Base-by-base conservation (phyloP, 2,329 filamentous ascomycete genomes). In the Epichloe sibirici region DNA sequence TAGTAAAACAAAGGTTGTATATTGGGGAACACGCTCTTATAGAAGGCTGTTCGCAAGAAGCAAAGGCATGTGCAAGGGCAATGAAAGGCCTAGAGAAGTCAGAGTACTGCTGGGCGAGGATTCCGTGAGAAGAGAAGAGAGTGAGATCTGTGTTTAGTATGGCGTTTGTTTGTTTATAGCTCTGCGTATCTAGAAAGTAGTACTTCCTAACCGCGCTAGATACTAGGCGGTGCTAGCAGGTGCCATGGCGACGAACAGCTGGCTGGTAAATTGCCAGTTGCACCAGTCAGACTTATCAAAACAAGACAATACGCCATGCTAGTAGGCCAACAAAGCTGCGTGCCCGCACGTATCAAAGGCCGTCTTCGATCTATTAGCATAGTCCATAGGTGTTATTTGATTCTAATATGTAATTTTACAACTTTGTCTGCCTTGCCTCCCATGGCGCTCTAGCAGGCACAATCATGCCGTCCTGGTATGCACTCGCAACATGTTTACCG, bases 401-500 rank as follows among this genome's bases (percentile, higher is more conserved):
- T 9, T n/a, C 31, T 17, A n/a, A n/a, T 3, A 17, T 8, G 13
- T 21, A 7, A 15, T 25, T 28, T 62, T 45, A 66, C 17, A 68
- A 45, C 56, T 62, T 67, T 17, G 52, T 23, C 11, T 50, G 31
- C 57, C 42, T 56, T 56, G 31, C 53, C 57, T 6, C 57, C 53
- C 49, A 54, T 59, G 43, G 43, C 54, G 58, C 61, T 38, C 56
- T 52, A 6, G 35, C 39, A 5, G 66, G 69, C 35, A 64, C 52
- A 25, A 71, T 55, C 9, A 77, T 68, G 3, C 76, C 76, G 55
- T 80, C 77, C 56, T 80, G 77, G 53, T 76, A 78, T 45, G 73
- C 74, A 1, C 73, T 78, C 5, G 76, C 77, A 1, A 80, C 71
- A 57, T 79, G 77, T 23, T 71, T 66, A 3, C 77, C 76, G 3